Percentiles rank a stretch among this genome's conserved stretches.
Conservation (phyloP, 1,284 basidiomycete genomes). For the Puccinia brachypodii region DNA sequence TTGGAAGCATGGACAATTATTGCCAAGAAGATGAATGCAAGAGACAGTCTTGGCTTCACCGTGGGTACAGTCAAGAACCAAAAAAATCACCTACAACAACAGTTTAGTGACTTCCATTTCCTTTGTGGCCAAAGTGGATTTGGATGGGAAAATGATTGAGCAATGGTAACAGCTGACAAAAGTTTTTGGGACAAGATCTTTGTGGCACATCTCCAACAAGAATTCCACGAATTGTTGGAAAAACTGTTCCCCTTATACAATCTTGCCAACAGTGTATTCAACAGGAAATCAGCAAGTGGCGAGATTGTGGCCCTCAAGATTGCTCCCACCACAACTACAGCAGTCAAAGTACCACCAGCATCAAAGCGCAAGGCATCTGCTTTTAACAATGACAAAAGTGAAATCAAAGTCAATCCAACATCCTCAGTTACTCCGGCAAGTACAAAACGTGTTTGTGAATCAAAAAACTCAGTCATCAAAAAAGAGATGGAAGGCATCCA, state of each 20-base stretch:
- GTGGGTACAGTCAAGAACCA: background rate
- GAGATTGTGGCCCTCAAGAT: background rate
- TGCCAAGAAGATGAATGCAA: background rate
- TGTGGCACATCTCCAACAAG: background rate
- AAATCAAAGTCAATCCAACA: background rate
- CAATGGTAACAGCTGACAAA: background rate
- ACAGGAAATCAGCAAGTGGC: background rate
- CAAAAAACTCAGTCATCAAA: background rate
- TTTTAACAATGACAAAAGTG: background rate
- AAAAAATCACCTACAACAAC: background rate
- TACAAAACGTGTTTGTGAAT: background rate
- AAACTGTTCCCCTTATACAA: background rate
- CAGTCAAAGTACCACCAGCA: background rate
- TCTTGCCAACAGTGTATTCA: background rate
- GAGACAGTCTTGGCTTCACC: background rate
- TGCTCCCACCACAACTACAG: background rate
- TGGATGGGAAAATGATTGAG: background rate
- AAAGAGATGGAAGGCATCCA: background rate
- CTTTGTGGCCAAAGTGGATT: background rate
- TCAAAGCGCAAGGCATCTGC: background rate
- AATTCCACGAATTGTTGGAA: background rate
- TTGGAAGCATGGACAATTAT: background rate
- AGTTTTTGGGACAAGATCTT: background rate
- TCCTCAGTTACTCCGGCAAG: background rate
- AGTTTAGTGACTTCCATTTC: background rate